Evolutionary conservation across 495 filamentous ascomycete genomes (phyloP), one percentile per base, ranked within the genome.

Genomic region (Talaromyces thailandensis): DNA sequence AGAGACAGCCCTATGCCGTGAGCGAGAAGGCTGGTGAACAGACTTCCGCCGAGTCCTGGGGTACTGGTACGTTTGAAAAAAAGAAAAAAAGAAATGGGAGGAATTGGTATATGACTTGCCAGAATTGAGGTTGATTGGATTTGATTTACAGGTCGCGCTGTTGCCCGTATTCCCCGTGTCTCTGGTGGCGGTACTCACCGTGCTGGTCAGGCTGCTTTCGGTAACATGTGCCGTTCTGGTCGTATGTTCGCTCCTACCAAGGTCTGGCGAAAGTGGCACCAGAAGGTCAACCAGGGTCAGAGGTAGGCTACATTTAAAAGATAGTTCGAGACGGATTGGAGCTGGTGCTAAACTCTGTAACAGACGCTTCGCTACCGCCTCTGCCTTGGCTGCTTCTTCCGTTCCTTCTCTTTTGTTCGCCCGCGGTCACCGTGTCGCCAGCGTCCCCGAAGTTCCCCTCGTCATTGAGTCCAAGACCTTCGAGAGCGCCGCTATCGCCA

Each of bases 211-310:
- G 94, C 94, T 81, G 94, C 94, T 67, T 98, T 98, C 81, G 94
- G 94, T 88, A 98, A 98, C 88, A 86, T 89, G 92, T 98, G 94
- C 83, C 92, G 94, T 78, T 96, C 93, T 72, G 94, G 94, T 81
- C 95, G 94, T 81, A 98, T 98, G 95, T 98, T 98, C 83, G 94
- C 94, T 66, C 94, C 94, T 67, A 98, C 94, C 79, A 98, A 98
- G 88, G 90, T 96, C 82, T 98, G 94, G 94, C 84, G 94, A 74
- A 98, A 96, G 84, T 98, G 95, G 95, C 95, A 98, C 85, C 90
- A 96, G 82, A 98, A 98, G 90, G 84, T 98, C 88, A 96, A 95
- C 85, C 86, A 94, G 74, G 86, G 86, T 75, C 93, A 98, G 86
- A 94, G 91, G 90, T 92, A 78, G 73, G 85, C 75, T 45, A 52